phyloP scores from a whole-genome alignment of 225 moss, liverwort and hornwort genomes.

The Marchantia polymorpha region DNA sequence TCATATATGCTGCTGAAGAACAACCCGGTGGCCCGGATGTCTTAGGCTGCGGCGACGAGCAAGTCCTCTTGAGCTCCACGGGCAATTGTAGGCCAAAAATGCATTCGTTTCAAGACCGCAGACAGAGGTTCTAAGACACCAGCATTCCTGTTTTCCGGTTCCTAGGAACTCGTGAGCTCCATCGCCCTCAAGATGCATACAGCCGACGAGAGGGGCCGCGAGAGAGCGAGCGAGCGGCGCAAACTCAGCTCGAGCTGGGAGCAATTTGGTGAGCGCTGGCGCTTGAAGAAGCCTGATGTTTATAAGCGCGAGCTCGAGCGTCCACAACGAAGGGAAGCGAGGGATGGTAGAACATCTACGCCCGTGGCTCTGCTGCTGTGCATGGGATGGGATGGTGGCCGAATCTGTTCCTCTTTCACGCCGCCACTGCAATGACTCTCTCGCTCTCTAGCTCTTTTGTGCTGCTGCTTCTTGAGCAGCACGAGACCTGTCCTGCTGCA shows the following conservation, averaged over 20 bases:
- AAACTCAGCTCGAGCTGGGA: not conserved
- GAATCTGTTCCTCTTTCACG: constrained; percentile 6
- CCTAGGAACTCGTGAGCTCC: not conserved
- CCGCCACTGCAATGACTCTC: not conserved
- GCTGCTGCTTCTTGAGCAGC: not conserved
- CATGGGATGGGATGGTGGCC: not conserved
- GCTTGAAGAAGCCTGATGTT: not conserved
- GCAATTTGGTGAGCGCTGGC: not conserved
- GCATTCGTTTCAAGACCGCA: constrained; percentile 27
- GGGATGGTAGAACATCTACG: not conserved
- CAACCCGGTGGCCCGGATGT: not conserved
- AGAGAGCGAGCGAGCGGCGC: not conserved
- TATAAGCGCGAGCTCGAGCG: not conserved
- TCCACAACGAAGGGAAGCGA: not conserved
- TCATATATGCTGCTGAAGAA: constrained; percentile 27
- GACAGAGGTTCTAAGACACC: constrained; percentile 15
- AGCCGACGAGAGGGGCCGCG: constrained; percentile 11
- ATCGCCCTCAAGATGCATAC: constrained; percentile 15
- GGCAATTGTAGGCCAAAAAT: constrained; percentile 2
- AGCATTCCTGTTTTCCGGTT: constrained; percentile 9
- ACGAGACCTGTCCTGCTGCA: not conserved
- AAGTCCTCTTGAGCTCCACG: constrained; percentile 3
- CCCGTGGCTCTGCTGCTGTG: not conserved
- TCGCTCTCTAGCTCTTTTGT: too few relatives aligned
- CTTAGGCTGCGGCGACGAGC: not conserved